A percentile compares a stretch with the other conserved stretches of the same genome.
phyloP scores from a whole-genome alignment of 208 protist species.

The Acanthamoeba sp. region DNA sequence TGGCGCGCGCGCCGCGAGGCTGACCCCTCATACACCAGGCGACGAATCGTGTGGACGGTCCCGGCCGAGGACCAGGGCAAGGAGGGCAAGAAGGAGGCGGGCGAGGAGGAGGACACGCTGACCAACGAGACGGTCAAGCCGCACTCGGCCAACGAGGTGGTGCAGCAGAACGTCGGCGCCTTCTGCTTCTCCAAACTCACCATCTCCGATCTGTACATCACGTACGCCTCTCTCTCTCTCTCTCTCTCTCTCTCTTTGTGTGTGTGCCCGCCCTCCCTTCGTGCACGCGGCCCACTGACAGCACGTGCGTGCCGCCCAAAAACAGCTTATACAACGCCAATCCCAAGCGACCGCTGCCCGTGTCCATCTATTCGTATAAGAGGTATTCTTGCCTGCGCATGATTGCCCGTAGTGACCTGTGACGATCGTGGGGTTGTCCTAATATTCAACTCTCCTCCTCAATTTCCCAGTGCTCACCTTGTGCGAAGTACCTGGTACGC shows the following conservation, averaged over 20 bases:
- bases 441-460: background rate
- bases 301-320: too few relatives aligned
- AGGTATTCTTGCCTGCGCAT: too few relatives aligned
- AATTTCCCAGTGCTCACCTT: background rate
- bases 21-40: background rate
- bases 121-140: background rate
- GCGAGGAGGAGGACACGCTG: background rate
- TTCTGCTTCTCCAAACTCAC: conserved; percentile 46
- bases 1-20: background rate
- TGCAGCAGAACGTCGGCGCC: background rate
- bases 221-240: background rate
- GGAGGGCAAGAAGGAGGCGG: background rate
- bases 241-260: background rate
- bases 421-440: too few relatives aligned
- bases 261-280: background rate
- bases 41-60: conserved; percentile 23
- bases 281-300: background rate
- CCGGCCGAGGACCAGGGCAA: background rate
- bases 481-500: conserved; percentile 21
- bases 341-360: conserved; percentile 55
- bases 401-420: too few relatives aligned
- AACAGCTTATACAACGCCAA: conserved; percentile 23
- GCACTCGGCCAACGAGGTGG: background rate
- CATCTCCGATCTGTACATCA: conserved; percentile 29
- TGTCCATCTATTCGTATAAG: conserved; percentile 62